Evolutionary conservation across 805 yeast species (phyloP).

Genomic region (Metschnikowia amazonensis): DNA sequence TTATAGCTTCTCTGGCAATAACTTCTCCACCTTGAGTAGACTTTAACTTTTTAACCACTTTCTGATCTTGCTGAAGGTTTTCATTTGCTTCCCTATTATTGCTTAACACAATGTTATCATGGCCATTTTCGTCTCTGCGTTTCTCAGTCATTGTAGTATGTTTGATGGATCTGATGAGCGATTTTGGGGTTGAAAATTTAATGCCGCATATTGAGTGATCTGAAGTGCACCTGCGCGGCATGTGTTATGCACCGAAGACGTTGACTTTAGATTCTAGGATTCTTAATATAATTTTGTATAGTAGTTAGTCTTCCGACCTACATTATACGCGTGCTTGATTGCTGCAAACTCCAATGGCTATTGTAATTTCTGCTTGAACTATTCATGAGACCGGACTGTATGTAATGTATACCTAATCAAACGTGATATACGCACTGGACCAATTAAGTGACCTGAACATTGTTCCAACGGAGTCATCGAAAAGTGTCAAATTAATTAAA

Average conservation of each 20-base stretch:
- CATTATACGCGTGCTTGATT: no score
- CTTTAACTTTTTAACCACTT: slow-evolving; percentile 20
- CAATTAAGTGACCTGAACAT: background rate
- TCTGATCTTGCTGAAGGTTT: background rate
- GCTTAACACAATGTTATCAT: background rate
- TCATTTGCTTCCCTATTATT: background rate
- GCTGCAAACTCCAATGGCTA: no score
- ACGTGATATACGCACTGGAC: slow-evolving; percentile 3
- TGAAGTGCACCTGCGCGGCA: slow-evolving; percentile 2
- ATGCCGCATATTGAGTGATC: slow-evolving; percentile 1
- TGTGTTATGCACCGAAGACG: background rate
- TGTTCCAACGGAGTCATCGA: background rate
- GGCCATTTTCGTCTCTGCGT: background rate
- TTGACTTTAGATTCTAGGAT: background rate
- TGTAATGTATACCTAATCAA: background rate
- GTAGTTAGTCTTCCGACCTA: no score
- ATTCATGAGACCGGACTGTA: background rate
- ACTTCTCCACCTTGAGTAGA: slow-evolving; percentile 16
- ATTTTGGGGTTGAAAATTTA: background rate
- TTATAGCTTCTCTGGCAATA: slow-evolving; percentile 21
- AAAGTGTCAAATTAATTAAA: no score
- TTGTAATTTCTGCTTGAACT: background rate
- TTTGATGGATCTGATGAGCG: background rate
- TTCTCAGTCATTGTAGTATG: slow-evolving; percentile 1
- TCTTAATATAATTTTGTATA: background rate